phyloP scores from a whole-genome alignment of 2,329 filamentous ascomycete genomes.

The Colletotrichum destructivum region DNA sequence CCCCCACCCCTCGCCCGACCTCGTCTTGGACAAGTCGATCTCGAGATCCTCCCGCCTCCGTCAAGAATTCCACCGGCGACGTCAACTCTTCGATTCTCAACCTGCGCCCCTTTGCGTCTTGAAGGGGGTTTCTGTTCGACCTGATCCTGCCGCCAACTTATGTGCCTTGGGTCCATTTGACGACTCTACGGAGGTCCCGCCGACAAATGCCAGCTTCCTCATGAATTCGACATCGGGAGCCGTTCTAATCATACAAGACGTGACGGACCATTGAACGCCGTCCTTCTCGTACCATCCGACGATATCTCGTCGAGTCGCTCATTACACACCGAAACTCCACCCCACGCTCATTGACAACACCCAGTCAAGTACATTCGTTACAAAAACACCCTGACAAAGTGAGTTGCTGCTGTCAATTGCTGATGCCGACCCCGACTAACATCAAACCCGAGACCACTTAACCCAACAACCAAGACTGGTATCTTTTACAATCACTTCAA shows the following conservation, averaged over 20 bases:
- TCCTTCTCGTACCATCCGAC: constrained; percentile 33
- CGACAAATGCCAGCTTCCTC: constrained; percentile 39
- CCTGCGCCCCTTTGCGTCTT: constrained; percentile 22
- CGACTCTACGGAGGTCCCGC: constrained; percentile 34
- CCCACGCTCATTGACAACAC: constrained; percentile 65
- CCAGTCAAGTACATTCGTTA: constrained; percentile 74
- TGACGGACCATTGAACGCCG: constrained; percentile 36
- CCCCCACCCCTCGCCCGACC: constrained; percentile 35
- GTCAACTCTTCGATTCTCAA: constrained; percentile 42
- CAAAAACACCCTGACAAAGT: constrained; percentile 60
- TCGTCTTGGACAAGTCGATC: constrained; percentile 40
- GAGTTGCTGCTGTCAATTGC: constrained; percentile 39
- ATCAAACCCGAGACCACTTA: constrained; percentile 9
- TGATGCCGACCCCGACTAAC: constrained; percentile 28
- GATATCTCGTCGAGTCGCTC: constrained; percentile 44
- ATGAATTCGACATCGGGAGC: constrained; percentile 37
- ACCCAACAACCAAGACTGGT: constrained; percentile 24
- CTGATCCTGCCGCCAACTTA: constrained; percentile 16
- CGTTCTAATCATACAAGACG: constrained; percentile 23
- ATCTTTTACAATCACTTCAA: constrained; percentile 41
- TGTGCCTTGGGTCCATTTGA: constrained; percentile 32
- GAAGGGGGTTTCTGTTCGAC: constrained; percentile 17
- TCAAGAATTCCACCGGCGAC: constrained; percentile 43
- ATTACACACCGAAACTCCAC: constrained; percentile 44
- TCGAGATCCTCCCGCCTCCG: constrained; percentile 42